Base-by-base conservation (phyloP, 495 filamentous ascomycete genomes). In the Penicillium cinerascens region DNA sequence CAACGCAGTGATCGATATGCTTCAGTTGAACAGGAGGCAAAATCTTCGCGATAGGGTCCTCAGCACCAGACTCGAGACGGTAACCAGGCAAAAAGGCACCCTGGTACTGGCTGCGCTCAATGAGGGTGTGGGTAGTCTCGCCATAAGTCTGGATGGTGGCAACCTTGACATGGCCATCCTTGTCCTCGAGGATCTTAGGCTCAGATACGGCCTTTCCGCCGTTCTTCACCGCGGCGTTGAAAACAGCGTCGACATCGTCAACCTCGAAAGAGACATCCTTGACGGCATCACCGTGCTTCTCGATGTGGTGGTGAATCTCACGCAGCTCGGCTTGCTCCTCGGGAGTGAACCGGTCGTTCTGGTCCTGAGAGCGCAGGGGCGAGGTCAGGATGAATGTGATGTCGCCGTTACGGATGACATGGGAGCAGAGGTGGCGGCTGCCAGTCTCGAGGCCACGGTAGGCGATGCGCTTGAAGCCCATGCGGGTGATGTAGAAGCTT, bases 241-340 rank as follows among this genome's bases (percentile, higher is more conserved):
- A 97, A 0, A 95, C 86, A 4, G 80, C 85, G 37, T 83, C 80
- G 11, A 91, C 88, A 61, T 85, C 78, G 64, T 97, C 91, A 18
- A 97, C 91, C 65, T 92, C 87, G 59, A 96, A 97, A 3, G 92
- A 82, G 6, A 95, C 89, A 67, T 93, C 91, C 69, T 91, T 93
- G 40, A 96, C 92, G 0, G 81, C 91, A 69, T 97, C 91, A 15
- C 91, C 92, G 61, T 96, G 91, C 49, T 80, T 74, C 64, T 87
- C 83, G 23, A 91, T 76, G 60, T 96, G 91, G 4, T 65, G 71
- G 65, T 92, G 80, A 50, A 96, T 87, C 48, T 90, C 86, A 23
- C 69, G 66, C 10, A 95, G 71, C 15, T 83, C 65, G 7, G 63
- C 64, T 35, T 75, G 76, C 36, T 91, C 87, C 42, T 84, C 78